Evolutionary conservation across 495 filamentous ascomycete genomes (phyloP).

Genomic region (Platismatia glauca): DNA sequence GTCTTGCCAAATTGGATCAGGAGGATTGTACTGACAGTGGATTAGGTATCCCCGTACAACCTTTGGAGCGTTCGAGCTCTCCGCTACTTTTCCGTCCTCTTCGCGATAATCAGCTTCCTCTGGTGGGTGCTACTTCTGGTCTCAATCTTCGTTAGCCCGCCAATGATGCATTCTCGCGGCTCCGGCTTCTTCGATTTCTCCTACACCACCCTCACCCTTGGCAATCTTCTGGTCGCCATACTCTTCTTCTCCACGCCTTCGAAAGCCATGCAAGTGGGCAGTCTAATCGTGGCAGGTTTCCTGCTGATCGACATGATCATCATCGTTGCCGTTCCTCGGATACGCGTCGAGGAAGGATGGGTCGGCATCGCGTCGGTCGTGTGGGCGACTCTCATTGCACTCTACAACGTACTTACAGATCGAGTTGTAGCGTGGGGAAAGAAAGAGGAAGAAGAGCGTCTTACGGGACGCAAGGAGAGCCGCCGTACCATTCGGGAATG

Average conservation of each 20-base stretch:
- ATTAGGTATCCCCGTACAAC: constrained; percentile 87
- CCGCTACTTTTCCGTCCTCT: constrained; percentile 61
- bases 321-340: constrained; percentile 58
- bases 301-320: constrained; percentile 71
- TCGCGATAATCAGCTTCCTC: constrained; percentile 63
- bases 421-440: constrained; percentile 86
- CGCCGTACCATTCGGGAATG: constrained; percentile 75
- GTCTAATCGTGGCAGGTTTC: constrained; percentile 56
- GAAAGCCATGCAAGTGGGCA: constrained; percentile 60
- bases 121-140: constrained; percentile 90
- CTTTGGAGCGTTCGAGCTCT: constrained; percentile 78
- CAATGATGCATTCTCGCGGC: constrained; percentile 73
- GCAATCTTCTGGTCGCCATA: constrained; percentile 65
- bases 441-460: constrained; percentile 77
- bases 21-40: constrained; percentile 9
- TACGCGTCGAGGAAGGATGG: constrained; percentile 80
- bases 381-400: constrained; percentile 59
- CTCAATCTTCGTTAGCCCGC: constrained; percentile 79
- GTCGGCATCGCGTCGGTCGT: constrained; percentile 76
- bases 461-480: constrained; percentile 84
- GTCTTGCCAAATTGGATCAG: constrained; percentile 17
- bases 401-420: constrained; percentile 54
- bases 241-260: constrained; percentile 83
- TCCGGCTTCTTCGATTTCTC: constrained; percentile 85
- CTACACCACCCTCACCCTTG: constrained; percentile 62